Conservation (phyloP, 78 protist genomes). For the Pigoraptor vietnamica region DNA sequence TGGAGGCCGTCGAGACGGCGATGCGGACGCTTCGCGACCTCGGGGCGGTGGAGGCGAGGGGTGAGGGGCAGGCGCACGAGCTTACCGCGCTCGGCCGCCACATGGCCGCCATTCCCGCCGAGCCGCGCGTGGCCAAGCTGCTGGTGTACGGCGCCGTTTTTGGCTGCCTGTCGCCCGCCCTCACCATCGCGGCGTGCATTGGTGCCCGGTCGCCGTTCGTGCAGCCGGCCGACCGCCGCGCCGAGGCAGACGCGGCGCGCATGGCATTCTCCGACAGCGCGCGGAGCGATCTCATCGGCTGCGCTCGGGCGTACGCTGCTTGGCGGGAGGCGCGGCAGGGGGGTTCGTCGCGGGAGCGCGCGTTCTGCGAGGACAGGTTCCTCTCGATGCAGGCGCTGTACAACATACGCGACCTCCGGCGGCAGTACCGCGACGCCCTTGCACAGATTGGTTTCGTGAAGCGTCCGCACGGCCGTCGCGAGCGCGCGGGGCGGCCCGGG, state of each 20-base stretch:
- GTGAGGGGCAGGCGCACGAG: not conserved
- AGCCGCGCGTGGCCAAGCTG: conserved; percentile 51
- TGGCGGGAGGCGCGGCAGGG: not conserved
- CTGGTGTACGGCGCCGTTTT: conserved; percentile 31
- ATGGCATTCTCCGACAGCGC: not conserved
- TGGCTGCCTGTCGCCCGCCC: conserved; percentile 47
- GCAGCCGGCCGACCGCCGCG: conserved; percentile 29
- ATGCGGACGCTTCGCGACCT: not conserved
- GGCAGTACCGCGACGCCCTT: not conserved
- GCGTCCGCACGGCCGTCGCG: not conserved
- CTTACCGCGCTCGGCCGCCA: conserved; percentile 50
- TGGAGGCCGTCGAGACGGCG: conserved; percentile 11
- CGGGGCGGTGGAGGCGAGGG: not conserved
- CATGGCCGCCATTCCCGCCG: conserved; percentile 47
- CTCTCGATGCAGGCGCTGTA: not conserved
- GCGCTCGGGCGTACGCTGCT: not conserved
- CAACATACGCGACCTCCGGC: not conserved
- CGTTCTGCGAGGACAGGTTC: not conserved
- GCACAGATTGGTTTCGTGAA: not conserved
- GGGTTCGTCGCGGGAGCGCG: not conserved
- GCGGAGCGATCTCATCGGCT: conserved; percentile 29
- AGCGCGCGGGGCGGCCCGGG: too few relatives aligned
- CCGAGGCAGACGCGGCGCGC: conserved; percentile 21
- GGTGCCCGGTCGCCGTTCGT: conserved; percentile 30
- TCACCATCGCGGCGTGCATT: conserved; percentile 56